Evolutionary conservation across 371 early-diverging fungal genomes (phyloP).

Genomic region (Syncephalastrum monosporum): DNA sequence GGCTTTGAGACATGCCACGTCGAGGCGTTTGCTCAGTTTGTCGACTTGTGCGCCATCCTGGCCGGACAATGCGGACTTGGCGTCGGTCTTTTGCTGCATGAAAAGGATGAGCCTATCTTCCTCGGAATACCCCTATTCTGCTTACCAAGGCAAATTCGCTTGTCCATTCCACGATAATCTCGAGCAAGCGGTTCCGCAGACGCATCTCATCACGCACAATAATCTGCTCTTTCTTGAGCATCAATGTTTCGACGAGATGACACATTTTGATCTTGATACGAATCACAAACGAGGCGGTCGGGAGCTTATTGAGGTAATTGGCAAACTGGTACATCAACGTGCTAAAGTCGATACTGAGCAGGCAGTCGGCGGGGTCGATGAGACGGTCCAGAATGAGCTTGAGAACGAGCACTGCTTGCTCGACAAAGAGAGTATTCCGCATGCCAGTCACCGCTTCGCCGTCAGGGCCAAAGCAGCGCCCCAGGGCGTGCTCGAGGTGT

Average conservation of each 20-base stretch:
- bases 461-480: slow-evolving; percentile 66
- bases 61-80: slow-evolving; percentile 3
- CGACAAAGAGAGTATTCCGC: slow-evolving; percentile 81
- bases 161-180: slow-evolving; percentile 83
- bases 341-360: slow-evolving; percentile 83
- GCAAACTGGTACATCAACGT: slow-evolving; percentile 72
- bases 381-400: slow-evolving; percentile 81
- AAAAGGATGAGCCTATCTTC: not conserved
- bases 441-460: slow-evolving; percentile 74
- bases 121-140: not conserved
- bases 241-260: slow-evolving; percentile 75
- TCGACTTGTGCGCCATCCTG: slow-evolving; percentile 36
- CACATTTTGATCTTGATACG: slow-evolving; percentile 87
- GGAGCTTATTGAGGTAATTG: slow-evolving; percentile 73
- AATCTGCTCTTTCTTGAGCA: slow-evolving; percentile 78
- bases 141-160: slow-evolving; percentile 67
- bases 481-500: slow-evolving; percentile 68
- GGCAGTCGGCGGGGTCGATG: slow-evolving; percentile 61
- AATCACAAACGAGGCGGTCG: slow-evolving; percentile 55
- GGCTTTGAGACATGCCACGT: slow-evolving; percentile 80
- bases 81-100: slow-evolving; percentile 20
- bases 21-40: slow-evolving; percentile 75
- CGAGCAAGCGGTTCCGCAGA: slow-evolving; percentile 78
- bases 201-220: slow-evolving; percentile 79
- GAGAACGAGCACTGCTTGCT: slow-evolving; percentile 81